Evolutionary conservation across 345 rosid genomes (phyloP).

Genomic region (Pseudoturritis turrita): DNA sequence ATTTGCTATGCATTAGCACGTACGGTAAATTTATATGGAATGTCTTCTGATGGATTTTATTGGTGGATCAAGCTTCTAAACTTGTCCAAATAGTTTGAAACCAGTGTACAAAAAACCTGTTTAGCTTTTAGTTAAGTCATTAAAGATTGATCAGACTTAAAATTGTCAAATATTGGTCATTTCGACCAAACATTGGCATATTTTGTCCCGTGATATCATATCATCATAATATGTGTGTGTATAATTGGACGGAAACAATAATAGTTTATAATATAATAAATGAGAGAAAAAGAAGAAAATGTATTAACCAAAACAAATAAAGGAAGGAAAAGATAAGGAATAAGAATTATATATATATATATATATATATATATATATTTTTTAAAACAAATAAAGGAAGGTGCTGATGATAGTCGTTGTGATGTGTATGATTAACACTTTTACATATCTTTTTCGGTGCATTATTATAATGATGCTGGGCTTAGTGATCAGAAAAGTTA

Average conservation of each 20-base stretch:
- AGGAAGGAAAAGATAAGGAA: neutral
- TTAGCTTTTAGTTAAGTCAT: no score
- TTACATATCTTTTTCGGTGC: constrained; percentile 5
- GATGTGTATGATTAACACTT: constrained; percentile 20
- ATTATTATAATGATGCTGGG: constrained; percentile 14
- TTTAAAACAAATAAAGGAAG: neutral
- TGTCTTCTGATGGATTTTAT: neutral
- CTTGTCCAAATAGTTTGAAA: neutral
- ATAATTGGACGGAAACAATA: neutral
- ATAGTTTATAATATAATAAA: neutral
- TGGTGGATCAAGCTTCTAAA: neutral
- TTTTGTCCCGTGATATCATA: no score
- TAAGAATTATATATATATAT: no score
- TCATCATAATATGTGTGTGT: no score
- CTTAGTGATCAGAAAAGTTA: constrained; percentile 4
- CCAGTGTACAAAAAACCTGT: no score
- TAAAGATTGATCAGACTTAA: no score
- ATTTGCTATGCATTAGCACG: neutral
- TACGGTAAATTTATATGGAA: neutral
- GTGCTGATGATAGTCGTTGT: neutral
- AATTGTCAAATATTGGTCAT: neutral
- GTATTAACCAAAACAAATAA: neutral
- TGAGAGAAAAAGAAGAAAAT: neutral
- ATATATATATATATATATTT: no score
- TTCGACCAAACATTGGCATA: neutral